Conservation (phyloP, 176 grass and related monocot species). For the Zoysia japonica region DNA sequence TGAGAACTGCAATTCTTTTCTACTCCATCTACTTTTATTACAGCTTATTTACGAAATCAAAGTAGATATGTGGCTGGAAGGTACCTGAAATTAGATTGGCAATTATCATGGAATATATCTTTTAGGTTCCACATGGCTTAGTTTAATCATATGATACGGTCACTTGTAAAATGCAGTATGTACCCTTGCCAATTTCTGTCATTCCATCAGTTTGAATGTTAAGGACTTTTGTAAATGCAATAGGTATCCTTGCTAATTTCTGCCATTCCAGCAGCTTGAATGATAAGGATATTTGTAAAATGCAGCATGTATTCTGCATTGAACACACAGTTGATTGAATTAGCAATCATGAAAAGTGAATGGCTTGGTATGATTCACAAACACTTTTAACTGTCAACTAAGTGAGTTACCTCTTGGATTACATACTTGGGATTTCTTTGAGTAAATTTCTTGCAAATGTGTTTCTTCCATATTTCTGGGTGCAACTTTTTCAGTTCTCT, state of each 20-base stretch:
- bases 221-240: background rate
- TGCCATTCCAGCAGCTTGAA: background rate
- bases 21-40: background rate
- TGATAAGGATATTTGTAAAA: background rate
- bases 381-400: background rate
- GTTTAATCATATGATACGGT: background rate
- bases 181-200: background rate
- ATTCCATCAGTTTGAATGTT: background rate
- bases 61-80: background rate
- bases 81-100: background rate
- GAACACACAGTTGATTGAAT: background rate
- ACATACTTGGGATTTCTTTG: background rate
- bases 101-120: background rate
- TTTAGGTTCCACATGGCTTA: background rate
- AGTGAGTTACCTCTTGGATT: background rate
- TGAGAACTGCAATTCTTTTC: background rate
- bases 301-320: background rate
- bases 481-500: background rate
- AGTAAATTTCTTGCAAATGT: background rate
- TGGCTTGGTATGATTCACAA: background rate
- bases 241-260: background rate
- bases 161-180: background rate
- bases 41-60: background rate
- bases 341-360: background rate
- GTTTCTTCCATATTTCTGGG: background rate